Base-by-base conservation (phyloP, 805 yeast genomes). In the Wickerhamomyces rabaulensis region DNA sequence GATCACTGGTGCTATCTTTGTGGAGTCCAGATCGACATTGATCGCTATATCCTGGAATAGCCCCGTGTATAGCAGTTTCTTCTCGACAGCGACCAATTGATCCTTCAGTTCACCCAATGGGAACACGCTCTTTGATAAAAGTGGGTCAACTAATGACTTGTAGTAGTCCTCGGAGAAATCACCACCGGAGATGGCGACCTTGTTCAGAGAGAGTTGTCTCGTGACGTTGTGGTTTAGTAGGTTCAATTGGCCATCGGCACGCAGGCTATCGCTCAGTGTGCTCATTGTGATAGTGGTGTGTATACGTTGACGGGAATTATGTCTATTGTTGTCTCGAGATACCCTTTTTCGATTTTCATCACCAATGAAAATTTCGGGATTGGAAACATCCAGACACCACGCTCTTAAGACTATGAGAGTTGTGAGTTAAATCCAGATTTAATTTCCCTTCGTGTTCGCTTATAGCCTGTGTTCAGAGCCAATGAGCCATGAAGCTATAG, bases 81-180 rank as follows among this genome's bases (percentile, higher is more conserved):
- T 55, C 48, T 66, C 62, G 15, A 74, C 59, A 5, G 50, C 44
- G 8, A 62, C 59, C 39, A 75, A 54, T 13, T 61, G 56, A 12
- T 62, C 57, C 8, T 74, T 57, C 44, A 78, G 63, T 44, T 69
- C 69, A 20, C 63, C 67, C 47, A 78, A 60, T 3, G 80, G 73
- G 47, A 53, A 40, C 3, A 45, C 37, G 2, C 42, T 43, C 16
- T 46, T 29, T n/a, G 64, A 64, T 13, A 70, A 57, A 37, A 75
- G 64, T 9, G 79, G 78, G 12, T 63, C 57, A 39, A 78, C 69
- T 27, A 78, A 64, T 49, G 73, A 73, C 44, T 65, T 55, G 62
- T 75, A 75, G 55, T 76, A 74, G 16, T 67, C 69, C 39, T 66
- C 66, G 26, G 78, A 65, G 51, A 78, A 69, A 17, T 53, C 60